Evolutionary conservation across 805 yeast species (phyloP).

Genomic region (Candida boidinii): DNA sequence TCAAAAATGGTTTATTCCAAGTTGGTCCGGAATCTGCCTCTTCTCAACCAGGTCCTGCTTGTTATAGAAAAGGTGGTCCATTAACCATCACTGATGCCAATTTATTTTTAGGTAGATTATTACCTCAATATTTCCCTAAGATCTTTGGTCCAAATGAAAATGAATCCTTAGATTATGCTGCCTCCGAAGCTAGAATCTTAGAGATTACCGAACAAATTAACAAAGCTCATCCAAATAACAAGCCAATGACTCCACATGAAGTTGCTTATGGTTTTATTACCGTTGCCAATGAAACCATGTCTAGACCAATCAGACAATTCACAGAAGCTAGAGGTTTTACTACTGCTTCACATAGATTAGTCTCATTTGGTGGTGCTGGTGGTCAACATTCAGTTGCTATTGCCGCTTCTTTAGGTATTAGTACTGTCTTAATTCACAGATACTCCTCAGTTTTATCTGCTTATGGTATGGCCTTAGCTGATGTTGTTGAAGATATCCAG

Average conservation of each 20-base stretch:
- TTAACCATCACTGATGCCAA: conserved; percentile 84
- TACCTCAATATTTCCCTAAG: conserved; percentile 69
- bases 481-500: conserved; percentile 73
- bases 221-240: conserved; percentile 31
- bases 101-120: conserved; percentile 58
- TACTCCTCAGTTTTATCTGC: conserved; percentile 82
- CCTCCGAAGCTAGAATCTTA: conserved; percentile 40
- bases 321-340: conserved; percentile 81
- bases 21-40: conserved; percentile 88
- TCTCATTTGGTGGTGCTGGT: conserved; percentile 90
- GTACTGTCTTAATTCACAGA: conserved; percentile 63
- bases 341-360: conserved; percentile 58
- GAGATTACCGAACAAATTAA: conserved; percentile 53
- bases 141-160: conserved; percentile 79
- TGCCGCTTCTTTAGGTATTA: conserved; percentile 63
- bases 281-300: conserved; percentile 85
- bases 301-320: conserved; percentile 77
- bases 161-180: conserved; percentile 53
- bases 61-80: conserved; percentile 80
- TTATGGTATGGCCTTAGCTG: conserved; percentile 82
- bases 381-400: conserved; percentile 84
- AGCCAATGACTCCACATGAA: conserved; percentile 44
- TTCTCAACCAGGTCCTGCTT: conserved; percentile 87
- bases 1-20: conserved; percentile 63
- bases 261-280: conserved; percentile 75